Evolutionary conservation across 306 rosid genomes (phyloP), one percentile per base, ranked within the genome.

Genomic region (Erythrophleum fordii): DNA sequence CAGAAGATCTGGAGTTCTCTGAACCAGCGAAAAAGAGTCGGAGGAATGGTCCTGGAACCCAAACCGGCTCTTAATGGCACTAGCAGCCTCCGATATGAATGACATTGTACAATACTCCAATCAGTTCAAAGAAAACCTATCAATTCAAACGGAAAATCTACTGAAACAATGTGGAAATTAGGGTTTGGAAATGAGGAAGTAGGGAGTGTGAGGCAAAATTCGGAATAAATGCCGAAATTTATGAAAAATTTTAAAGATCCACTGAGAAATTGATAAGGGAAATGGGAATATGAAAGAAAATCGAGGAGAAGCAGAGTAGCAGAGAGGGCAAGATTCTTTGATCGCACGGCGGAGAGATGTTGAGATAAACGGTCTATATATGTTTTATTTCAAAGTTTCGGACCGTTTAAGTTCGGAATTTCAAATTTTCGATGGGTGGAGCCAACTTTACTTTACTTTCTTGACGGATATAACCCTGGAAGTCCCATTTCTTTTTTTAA

Each of bases 1-100:
- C 11, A 73, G 81, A 81, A 92, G 85, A 83, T 79, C 88, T 11
- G 98, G 98, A 83, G 97, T 83, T 86, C 68, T 84, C 77, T 89
- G 95, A 49, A 82, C 80, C 18, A 86, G 77, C 18, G 86, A 85
- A 41, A 70, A 18, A 16, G 87, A 76, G 65, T 83, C 91, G 28
- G 91, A 82, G 14, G 94, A 65, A 64, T 84, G 97, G 80, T 90
- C 91, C 13, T 90, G 94, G 87, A 91, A 92, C 16, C 99, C 97
- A 44, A 91, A 93, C 39, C 96, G 86, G 85, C 87, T 93, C 88
- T 92, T 95, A 75, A 92, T 86, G 13, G 99, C 97, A 55, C 92
- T 91, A 0, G 97, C 94, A 0, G 98, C 88, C 81, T 95, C 98
- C 0, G 97, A 95, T 28, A 92, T 59, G 35, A 93, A 92, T 53